Percentiles rank a stretch among this genome's conserved stretches.
These are phyloP conservation scores for Beta lomatogona DNA, from an alignment of 179 eudicot species.

Conservation along the genomic window DNA sequence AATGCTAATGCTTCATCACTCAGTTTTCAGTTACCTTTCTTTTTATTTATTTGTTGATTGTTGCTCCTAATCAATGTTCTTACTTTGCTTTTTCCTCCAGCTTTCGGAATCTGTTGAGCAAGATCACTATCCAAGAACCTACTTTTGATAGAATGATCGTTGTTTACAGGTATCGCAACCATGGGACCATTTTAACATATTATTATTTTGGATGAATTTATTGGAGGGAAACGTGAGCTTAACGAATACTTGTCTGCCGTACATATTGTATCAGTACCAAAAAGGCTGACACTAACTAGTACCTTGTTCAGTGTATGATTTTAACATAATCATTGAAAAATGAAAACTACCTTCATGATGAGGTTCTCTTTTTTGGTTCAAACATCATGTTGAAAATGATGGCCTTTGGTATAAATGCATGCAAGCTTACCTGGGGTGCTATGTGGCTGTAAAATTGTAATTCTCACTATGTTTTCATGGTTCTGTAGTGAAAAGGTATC, in stretches of 20 bases:
- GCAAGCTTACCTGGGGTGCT: background rate
- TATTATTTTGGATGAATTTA: background rate
- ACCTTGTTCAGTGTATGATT: background rate
- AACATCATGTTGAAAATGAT: background rate
- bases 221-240: background rate
- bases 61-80: slow-evolving; percentile 13
- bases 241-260: background rate
- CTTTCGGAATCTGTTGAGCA: slow-evolving; percentile 65
- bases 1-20: slow-evolving; percentile 1
- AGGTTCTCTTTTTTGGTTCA: background rate
- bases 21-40: background rate
- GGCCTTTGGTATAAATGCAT: background rate
- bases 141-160: slow-evolving; percentile 97
- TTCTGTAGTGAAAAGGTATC: background rate
- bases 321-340: background rate
- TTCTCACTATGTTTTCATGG: background rate
- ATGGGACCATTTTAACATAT: background rate
- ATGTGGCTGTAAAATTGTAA: background rate
- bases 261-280: background rate
- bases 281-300: too few species aligned
- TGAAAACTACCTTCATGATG: background rate
- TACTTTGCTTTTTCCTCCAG: slow-evolving; percentile 37
- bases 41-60: slow-evolving; percentile 1
- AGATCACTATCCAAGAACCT: slow-evolving; percentile 90
- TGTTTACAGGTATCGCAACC: slow-evolving; percentile 77